Evolutionary conservation across 2,329 filamentous ascomycete species (phyloP).

Genomic region (Ophiostoma australiae): DNA sequence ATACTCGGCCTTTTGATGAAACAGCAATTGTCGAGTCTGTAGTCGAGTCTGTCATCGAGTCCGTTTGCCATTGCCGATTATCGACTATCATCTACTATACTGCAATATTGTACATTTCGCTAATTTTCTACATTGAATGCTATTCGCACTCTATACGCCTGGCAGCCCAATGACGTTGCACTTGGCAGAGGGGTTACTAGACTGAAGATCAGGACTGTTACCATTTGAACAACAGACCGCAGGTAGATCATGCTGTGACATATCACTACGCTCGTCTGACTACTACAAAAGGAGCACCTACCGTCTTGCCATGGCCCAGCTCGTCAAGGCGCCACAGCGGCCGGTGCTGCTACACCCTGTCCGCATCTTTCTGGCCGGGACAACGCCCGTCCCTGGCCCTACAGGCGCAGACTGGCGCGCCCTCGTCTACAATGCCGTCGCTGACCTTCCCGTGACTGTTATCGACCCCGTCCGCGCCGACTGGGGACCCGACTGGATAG

Average conservation of each 20-base stretch:
- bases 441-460: constrained; percentile 47
- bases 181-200: not conserved
- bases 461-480: constrained; percentile 52
- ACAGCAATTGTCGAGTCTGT: not conserved
- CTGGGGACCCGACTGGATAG: constrained; percentile 52
- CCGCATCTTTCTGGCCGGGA: constrained; percentile 57
- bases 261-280: not conserved
- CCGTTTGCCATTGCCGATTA: not conserved
- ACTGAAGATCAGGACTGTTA: not conserved
- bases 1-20: not conserved
- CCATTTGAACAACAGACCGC: no score
- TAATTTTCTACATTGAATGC: not conserved
- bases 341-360: constrained; percentile 23
- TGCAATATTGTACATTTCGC: not conserved
- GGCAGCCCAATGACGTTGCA: not conserved
- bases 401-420: constrained; percentile 47
- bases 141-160: not conserved
- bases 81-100: not conserved
- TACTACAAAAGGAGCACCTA: not conserved
- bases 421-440: constrained; percentile 40
- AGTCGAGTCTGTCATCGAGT: not conserved
- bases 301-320: constrained; percentile 26
- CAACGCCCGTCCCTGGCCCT: constrained; percentile 33
- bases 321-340: constrained; percentile 33
- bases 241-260: no score